These are phyloP conservation scores for Calonectria crousiana DNA, from an alignment of 2,329 filamentous ascomycete species.

Conservation along the genomic window DNA sequence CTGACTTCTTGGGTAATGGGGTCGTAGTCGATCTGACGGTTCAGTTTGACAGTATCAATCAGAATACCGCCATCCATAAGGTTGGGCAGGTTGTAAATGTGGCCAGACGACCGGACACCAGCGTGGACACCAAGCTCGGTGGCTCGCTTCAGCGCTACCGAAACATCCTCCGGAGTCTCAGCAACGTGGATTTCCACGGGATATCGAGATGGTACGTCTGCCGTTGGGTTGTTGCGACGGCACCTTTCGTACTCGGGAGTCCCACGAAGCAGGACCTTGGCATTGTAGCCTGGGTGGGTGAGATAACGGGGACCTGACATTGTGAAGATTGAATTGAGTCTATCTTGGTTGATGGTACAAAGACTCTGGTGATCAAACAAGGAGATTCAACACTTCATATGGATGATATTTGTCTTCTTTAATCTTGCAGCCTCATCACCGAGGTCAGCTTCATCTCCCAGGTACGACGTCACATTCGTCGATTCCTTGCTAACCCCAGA, in stretches of 20 bases:
- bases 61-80: slow-evolving; percentile 27
- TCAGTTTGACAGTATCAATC: slow-evolving; percentile 24
- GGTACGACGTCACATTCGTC: background rate
- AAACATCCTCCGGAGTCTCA: slow-evolving; percentile 7
- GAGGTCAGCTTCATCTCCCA: background rate
- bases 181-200: slow-evolving; percentile 23
- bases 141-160: slow-evolving; percentile 11
- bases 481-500: background rate
- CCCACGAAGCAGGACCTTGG: slow-evolving; percentile 19
- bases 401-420: background rate
- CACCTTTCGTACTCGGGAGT: slow-evolving; percentile 26
- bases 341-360: background rate
- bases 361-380: background rate
- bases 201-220: slow-evolving; percentile 18
- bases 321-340: background rate
- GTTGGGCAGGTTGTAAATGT: slow-evolving; percentile 20
- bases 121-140: slow-evolving; percentile 21
- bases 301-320: slow-evolving; percentile 19
- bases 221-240: slow-evolving; percentile 24
- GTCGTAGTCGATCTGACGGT: slow-evolving; percentile 22
- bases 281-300: slow-evolving; percentile 11
- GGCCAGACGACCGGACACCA: slow-evolving; percentile 24
- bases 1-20: slow-evolving; percentile 10
- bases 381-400: background rate
- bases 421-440: background rate